Evolutionary conservation across 495 filamentous ascomycete genomes (phyloP).

Genomic region (Lophium mytilinum): DNA sequence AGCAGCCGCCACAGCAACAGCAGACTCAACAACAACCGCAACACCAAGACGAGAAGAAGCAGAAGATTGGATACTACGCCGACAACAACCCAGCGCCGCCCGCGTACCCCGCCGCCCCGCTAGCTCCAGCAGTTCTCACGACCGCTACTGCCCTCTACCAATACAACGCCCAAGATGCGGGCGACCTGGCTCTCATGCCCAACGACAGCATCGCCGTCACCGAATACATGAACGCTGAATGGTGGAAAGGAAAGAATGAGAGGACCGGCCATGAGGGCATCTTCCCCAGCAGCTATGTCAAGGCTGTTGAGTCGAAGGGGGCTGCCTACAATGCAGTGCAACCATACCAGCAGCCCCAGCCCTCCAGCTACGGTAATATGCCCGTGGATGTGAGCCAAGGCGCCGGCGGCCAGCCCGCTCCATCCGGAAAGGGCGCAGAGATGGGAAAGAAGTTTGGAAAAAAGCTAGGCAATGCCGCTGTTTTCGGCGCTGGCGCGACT

Average conservation of each 20-base stretch:
- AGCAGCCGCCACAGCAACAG: no score
- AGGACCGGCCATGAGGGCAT: slow-evolving; percentile 78
- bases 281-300: slow-evolving; percentile 86
- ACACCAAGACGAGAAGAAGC: slow-evolving; percentile 41
- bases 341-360: slow-evolving; percentile 12
- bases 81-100: slow-evolving; percentile 46
- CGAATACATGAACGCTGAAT: slow-evolving; percentile 92
- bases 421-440: slow-evolving; percentile 44
- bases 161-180: slow-evolving; percentile 68
- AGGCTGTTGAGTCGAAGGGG: slow-evolving; percentile 36
- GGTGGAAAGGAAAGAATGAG: slow-evolving; percentile 84
- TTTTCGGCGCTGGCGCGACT: slow-evolving; percentile 65
- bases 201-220: slow-evolving; percentile 70
- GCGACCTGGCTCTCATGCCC: slow-evolving; percentile 67
- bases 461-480: slow-evolving; percentile 58
- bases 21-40: slow-evolving; percentile 26
- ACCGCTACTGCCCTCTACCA: slow-evolving; percentile 75
- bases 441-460: slow-evolving; percentile 68
- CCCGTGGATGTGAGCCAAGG: slow-evolving; percentile 33
- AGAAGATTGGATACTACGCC: slow-evolving; percentile 39
- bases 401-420: slow-evolving; percentile 23
- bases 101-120: slow-evolving; percentile 41
- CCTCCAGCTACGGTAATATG: slow-evolving; percentile 42
- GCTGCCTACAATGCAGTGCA: slow-evolving; percentile 16
- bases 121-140: slow-evolving; percentile 51